Evolutionary conservation across 352 stramenopile species (phyloP).

Genomic region (Pythium chondricola): DNA sequence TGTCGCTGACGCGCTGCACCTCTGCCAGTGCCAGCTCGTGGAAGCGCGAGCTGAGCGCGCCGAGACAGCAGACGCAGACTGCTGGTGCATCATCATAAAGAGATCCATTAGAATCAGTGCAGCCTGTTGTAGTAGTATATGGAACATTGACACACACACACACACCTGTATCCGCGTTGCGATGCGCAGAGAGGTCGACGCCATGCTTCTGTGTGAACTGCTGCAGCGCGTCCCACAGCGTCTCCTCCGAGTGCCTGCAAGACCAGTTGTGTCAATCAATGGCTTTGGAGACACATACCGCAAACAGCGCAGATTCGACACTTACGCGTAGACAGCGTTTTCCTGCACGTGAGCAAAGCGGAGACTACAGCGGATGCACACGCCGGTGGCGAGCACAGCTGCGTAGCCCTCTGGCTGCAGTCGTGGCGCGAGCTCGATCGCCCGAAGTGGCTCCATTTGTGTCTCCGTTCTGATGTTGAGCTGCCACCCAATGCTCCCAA

Average conservation of each 20-base stretch:
- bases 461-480: not conserved
- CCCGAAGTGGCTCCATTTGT: not conserved
- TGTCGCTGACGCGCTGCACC: constrained; percentile 27
- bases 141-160: not conserved
- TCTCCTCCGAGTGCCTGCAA: constrained; percentile 12
- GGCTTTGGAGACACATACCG: not conserved
- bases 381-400: constrained; percentile 15
- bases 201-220: constrained; percentile 1
- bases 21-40: constrained; percentile 36
- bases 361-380: constrained; percentile 68
- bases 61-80: constrained; percentile 72
- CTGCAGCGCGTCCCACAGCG: constrained; percentile 10
- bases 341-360: constrained; percentile 50
- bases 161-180: constrained; percentile 4
- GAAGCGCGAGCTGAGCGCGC: constrained; percentile 43
- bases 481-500: not conserved
- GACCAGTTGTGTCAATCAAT: not conserved
- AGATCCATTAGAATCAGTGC: not conserved
- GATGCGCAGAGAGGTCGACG: constrained; percentile 9
- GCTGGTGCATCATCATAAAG: no score
- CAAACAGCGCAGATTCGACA: constrained; percentile 1
- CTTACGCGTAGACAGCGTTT: constrained; percentile 44
- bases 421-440: constrained; percentile 5
- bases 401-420: constrained; percentile 31
- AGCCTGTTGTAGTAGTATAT: no score